A percentile compares a stretch with the other conserved stretches of the same genome.
Evolutionary conservation across 2,329 filamentous ascomycete genomes (phyloP).

Genomic region (Dothideomycetes sp.): DNA sequence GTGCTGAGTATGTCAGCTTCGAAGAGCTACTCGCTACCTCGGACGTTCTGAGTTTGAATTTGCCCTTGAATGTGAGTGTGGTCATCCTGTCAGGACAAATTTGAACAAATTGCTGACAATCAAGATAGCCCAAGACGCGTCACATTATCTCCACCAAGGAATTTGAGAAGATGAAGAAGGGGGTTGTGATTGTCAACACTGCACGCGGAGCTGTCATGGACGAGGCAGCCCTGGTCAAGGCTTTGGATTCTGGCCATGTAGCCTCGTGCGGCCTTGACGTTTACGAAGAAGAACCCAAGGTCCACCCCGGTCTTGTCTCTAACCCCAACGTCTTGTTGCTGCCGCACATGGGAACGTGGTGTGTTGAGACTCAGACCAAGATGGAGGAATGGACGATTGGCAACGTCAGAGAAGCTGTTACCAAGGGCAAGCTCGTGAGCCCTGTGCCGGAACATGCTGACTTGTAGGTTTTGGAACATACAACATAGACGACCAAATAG

Average conservation of each 20-base stretch:
- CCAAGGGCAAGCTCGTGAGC: conserved; percentile 53
- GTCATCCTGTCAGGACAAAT: not conserved
- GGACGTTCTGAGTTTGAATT: conserved; percentile 71
- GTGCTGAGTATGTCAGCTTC: conserved; percentile 61
- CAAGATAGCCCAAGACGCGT: conserved; percentile 43
- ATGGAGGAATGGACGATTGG: conserved; percentile 70
- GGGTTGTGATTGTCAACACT: conserved; percentile 71
- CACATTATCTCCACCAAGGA: conserved; percentile 66
- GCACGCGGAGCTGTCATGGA: conserved; percentile 76
- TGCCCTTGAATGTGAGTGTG: conserved; percentile 65
- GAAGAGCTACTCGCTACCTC: conserved; percentile 61
- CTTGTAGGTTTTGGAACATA: too few relatives aligned
- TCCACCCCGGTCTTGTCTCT: conserved; percentile 61
- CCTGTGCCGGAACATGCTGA: conserved; percentile 62
- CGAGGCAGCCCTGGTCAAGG: conserved; percentile 67
- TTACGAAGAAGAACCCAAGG: conserved; percentile 68
- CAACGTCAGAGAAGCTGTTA: conserved; percentile 57
- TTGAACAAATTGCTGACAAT: not conserved
- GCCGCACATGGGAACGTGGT: conserved; percentile 82
- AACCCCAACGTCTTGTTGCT: conserved; percentile 67
- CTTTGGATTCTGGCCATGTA: conserved; percentile 61
- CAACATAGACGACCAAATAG: too few relatives aligned
- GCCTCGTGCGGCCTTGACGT: conserved; percentile 68
- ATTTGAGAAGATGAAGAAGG: conserved; percentile 68
- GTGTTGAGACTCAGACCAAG: conserved; percentile 51